phyloP scores from a whole-genome alignment of 2,329 filamentous ascomycete species.

The Colletotrichum destructivum region DNA sequence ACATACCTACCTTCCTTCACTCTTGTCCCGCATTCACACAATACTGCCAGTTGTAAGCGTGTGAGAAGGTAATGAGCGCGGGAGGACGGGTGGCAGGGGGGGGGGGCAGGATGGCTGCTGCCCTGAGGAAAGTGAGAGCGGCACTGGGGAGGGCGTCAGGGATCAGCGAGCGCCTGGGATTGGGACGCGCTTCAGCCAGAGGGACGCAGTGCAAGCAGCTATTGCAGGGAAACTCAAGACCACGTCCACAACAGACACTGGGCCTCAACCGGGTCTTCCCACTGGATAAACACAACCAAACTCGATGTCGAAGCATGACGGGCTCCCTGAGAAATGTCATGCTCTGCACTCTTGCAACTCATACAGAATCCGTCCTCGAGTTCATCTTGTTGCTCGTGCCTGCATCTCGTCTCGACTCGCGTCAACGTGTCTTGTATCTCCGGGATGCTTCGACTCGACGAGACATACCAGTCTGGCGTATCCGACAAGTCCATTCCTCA shows the following conservation, averaged over 20 bases:
- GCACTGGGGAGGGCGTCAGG: not conserved
- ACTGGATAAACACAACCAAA: not conserved
- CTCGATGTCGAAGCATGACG: not conserved
- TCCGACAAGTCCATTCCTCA: conserved; percentile 8
- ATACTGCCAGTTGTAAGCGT: conserved; percentile 3
- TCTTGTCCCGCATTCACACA: not conserved
- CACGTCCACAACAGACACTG: conserved; percentile 23
- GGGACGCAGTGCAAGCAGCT: conserved; percentile 13
- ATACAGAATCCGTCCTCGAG: too few species aligned
- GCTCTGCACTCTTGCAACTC: not conserved
- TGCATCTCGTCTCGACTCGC: not conserved
- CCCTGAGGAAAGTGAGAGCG: conserved; percentile 5
- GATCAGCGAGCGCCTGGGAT: not conserved
- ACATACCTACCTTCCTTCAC: too few species aligned
- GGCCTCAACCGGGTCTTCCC: conserved; percentile 14
- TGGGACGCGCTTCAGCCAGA: not conserved
- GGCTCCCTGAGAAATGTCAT: not conserved
- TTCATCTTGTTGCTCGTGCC: too few species aligned
- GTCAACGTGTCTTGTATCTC: not conserved
- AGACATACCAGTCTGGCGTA: not conserved
- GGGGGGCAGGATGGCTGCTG: conserved; percentile 6
- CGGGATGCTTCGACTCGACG: not conserved
- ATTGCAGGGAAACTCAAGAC: conserved; percentile 7
- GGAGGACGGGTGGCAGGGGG: not conserved
- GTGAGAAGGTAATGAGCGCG: not conserved